A percentile compares a stretch with the other conserved stretches of the same genome.
Conservation (phyloP, 2,329 filamentous ascomycete genomes). For the Fusarium sp. region DNA sequence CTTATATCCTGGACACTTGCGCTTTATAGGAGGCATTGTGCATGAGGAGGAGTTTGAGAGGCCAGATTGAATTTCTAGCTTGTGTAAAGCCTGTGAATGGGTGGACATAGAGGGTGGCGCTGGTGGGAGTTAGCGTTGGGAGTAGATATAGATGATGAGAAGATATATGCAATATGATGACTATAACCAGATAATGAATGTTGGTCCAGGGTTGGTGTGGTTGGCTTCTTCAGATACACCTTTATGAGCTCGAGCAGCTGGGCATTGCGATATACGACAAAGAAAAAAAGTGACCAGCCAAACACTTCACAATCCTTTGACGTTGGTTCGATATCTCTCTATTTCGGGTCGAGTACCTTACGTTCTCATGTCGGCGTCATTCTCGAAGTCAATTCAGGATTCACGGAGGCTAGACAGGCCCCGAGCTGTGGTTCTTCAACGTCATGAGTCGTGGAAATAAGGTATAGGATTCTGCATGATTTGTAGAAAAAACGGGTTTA, state of each 20-base stretch:
- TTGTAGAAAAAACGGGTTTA: neutral
- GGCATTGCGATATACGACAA: neutral
- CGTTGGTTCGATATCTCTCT: neutral
- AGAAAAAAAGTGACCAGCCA: neutral
- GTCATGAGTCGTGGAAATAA: neutral
- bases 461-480: neutral
- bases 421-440: neutral
- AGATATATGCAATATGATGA: neutral
- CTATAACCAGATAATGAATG: constrained; percentile 1
- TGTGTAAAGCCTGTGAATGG: neutral
- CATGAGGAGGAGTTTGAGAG: neutral
- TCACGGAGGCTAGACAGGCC: neutral
- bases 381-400: too few species aligned
- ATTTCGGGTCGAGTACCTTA: neutral
- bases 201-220: neutral
- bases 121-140: neutral
- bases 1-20: constrained; percentile 15
- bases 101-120: constrained; percentile 2
- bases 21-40: neutral
- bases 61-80: neutral
- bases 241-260: neutral
- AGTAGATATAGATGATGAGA: constrained; percentile 22
- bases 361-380: neutral
- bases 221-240: rapidly evolving
- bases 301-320: neutral